Evolutionary conservation across 2,329 filamentous ascomycete species (phyloP).

Genomic region (Grosmannia huntii): DNA sequence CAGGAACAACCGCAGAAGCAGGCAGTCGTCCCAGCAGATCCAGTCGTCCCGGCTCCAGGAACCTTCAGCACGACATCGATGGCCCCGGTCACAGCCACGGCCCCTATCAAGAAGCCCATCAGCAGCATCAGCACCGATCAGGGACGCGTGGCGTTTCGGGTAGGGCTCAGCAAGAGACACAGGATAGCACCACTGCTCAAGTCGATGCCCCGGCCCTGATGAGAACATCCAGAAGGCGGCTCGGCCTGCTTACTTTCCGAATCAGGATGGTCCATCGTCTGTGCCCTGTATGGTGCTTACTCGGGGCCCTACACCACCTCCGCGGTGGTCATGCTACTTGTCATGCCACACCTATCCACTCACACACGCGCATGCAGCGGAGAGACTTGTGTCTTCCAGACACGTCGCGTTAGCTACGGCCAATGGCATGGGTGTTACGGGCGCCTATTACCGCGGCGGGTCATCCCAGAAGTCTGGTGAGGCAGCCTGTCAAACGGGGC

Average conservation of each 20-base stretch:
- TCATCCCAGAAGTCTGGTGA: not conserved
- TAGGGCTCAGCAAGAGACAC: slow-evolving; percentile 37
- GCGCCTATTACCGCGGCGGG: not conserved
- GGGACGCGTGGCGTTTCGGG: slow-evolving; percentile 31
- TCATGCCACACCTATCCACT: too few species aligned
- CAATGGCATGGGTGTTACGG: not conserved
- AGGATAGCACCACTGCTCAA: slow-evolving; percentile 40
- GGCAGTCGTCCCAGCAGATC: not conserved
- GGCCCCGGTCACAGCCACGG: not conserved
- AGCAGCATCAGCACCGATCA: slow-evolving; percentile 4
- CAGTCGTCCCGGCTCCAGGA: not conserved
- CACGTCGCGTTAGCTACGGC: not conserved
- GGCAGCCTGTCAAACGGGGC: not conserved
- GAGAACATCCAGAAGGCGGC: not conserved
- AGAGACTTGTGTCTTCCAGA: not conserved
- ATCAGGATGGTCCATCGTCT: too few species aligned
- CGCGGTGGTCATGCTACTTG: too few species aligned
- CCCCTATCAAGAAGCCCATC: not conserved
- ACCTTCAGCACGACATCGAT: not conserved
- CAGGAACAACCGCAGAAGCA: not conserved
- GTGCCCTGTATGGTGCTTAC: too few species aligned
- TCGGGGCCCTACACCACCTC: too few species aligned
- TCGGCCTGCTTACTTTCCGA: too few species aligned
- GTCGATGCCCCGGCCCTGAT: slow-evolving; percentile 26
- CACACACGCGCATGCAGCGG: too few species aligned